Base-by-base conservation (phyloP, 192 early-diverging fungal species). In the Linnemannia exigua region DNA sequence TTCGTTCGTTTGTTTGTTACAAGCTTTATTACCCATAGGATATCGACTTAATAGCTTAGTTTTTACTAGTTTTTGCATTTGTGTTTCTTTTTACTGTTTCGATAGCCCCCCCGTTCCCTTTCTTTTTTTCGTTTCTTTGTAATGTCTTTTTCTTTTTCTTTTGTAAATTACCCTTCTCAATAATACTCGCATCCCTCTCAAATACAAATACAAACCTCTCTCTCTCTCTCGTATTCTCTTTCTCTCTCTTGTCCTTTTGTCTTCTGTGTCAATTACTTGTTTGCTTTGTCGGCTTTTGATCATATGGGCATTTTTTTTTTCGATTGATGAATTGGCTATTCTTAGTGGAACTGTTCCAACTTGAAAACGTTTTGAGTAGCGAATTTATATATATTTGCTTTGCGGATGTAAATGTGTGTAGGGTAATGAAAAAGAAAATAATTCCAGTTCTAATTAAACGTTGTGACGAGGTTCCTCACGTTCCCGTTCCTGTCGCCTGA, bases 401-500 rank as follows among this genome's bases (percentile, higher is more conserved):
- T 20, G n/a, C n/a, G n/a, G n/a, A n/a, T n/a, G n/a, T 25, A 25
- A 1, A 11, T 61, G 25, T 12, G 3, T 31, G 28, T 63, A 14
- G 15, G 15, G 48, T 8, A 16, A 15, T 31, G 58, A 31, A 15
- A 16, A 31, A 12, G 20, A 70, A 1, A 15, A 46, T n/a, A 12
- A 41, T 69, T 41, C 19, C 12, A 0, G 7, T 5, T 7, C 16
- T 38, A 20, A 25, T 50, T 74, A 80, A 38, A 80, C 72, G 35
- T 80, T 82, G 16, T 82, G 80, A 20, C 75, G n/a, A 72, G 74
- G 67, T 35, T 74, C 48, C 31, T 72, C 48, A 17, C 71, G 80
- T 47, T 82, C 80, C 14, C 52, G 47, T 33, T 76, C 80, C 36
- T 76, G n/a, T 38, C 80, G 44, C 44, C 54, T 75, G 17, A 76